Base-by-base conservation (phyloP, 2,329 filamentous ascomycete genomes). In the Dothideomycetes sp. region DNA sequence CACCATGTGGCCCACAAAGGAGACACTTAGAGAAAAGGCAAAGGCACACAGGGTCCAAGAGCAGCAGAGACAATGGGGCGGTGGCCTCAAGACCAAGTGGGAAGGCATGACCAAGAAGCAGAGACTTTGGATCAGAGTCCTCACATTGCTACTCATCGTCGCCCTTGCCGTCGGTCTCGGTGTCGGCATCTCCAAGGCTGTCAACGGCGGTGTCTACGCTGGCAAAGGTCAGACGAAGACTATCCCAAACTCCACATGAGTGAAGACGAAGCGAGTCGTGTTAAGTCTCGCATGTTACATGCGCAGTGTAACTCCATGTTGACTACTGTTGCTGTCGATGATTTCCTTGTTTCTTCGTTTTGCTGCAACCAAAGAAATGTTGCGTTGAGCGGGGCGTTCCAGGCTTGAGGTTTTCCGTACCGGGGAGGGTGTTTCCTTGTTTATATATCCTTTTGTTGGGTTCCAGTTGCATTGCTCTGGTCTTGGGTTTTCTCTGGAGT, bases 1-100 rank as follows among this genome's bases (percentile, higher is more conserved):
- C 60, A 64, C 60, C 47, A 69, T 70, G 65, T 70, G 67, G 67
- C 67, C 67, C 5, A 64, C 64, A 31, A 61, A 61, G 47, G 60
- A 66, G 52, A 65, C 65, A 22, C 59, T 70, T 41, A 55, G 63
- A 49, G 59, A 65, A 47, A 45, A 52, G 35, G 52, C 50, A 19
- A 47, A 51, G 36, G 53, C 51, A 18, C 56, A 58, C 50, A 58
- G 63, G 53, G 34, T 34, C 4, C 7, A 27, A 12, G 12, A 27
- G 22, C 22, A 27, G 22, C 7, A 27, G 22, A 27, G 12, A 12
- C 7, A 12, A 27, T 27, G 22, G 7, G 7, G 22, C 12, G 22
- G 22, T 27, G 7, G 7, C 12, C 52, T 27, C 19, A 47, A 47
- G 47, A 45, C 49, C 45, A 47, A 51, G 43, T 66, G 66, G 60